Conservation (phyloP, 1,284 basidiomycete species). For the Neolentinus lepideus region DNA sequence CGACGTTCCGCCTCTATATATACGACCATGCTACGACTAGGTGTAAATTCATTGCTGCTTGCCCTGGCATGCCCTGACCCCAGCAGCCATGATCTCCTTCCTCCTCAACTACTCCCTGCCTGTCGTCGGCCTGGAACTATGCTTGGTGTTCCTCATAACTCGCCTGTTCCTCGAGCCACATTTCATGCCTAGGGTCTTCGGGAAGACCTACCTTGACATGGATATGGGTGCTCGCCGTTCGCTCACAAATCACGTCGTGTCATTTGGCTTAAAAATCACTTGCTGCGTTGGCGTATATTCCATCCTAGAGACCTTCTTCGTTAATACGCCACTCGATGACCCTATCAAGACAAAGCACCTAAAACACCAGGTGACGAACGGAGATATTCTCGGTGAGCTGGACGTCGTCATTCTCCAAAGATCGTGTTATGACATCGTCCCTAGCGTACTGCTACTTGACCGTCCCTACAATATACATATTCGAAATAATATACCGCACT, state of each 20-base stretch:
- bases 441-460: constrained; percentile 1
- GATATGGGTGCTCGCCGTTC: constrained; percentile 1
- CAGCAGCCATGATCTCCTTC: neutral
- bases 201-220: neutral
- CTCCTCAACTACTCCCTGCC: constrained; percentile 3
- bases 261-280: neutral
- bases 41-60: neutral
- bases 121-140: neutral
- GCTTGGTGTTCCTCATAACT: neutral
- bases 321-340: neutral
- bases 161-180: constrained; percentile 1
- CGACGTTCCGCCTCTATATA: neutral
- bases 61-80: neutral
- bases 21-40: neutral
- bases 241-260: constrained; percentile 1
- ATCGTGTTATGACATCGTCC: no score
- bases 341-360: neutral
- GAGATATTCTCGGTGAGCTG: constrained; percentile 1
- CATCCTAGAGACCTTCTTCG: neutral
- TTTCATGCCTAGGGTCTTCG: neutral
- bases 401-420: neutral
- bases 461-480: constrained; percentile 1
- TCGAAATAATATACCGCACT: constrained; percentile 2
- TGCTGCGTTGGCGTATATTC: neutral
- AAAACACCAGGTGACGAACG: neutral